Conservation (phyloP, 495 filamentous ascomycete species). For the Penicillium bialowiezense region DNA sequence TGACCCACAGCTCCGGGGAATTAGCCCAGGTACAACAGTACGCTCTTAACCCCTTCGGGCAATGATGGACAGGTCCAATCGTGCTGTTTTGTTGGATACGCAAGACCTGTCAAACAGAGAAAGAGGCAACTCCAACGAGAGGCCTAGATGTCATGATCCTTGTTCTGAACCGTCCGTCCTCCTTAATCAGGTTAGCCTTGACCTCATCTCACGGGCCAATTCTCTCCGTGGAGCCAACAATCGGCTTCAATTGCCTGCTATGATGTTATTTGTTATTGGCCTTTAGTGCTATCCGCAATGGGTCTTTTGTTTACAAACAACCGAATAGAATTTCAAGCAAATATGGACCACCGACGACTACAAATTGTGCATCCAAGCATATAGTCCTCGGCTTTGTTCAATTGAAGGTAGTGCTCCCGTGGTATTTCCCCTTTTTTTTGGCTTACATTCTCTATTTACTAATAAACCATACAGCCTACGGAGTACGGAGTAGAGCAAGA, state of each 20-base stretch:
- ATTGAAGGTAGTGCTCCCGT: background rate
- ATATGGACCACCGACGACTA: no score
- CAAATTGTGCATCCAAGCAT: background rate
- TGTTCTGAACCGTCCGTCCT: background rate
- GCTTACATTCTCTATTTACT: no score
- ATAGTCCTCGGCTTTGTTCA: background rate
- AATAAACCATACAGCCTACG: no score
- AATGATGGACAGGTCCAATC: constrained; percentile 5
- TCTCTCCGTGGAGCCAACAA: background rate
- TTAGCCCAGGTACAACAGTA: constrained; percentile 11
- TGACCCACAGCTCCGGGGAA: constrained; percentile 7
- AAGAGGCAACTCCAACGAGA: background rate
- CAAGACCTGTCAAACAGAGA: background rate
- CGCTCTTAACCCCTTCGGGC: constrained; percentile 6
- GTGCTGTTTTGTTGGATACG: background rate
- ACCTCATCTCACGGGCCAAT: background rate
- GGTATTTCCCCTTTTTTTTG: background rate
- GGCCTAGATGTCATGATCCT: background rate
- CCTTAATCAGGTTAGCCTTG: background rate
- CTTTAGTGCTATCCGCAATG: background rate
- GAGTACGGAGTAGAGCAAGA: no score
- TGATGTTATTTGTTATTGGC: background rate
- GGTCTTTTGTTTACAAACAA: background rate
- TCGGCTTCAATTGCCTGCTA: background rate
- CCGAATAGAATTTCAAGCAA: background rate